These are phyloP conservation scores for Acaromyces ingoldii DNA, from an alignment of 1,284 basidiomycete genomes.

Conservation along the genomic window DNA sequence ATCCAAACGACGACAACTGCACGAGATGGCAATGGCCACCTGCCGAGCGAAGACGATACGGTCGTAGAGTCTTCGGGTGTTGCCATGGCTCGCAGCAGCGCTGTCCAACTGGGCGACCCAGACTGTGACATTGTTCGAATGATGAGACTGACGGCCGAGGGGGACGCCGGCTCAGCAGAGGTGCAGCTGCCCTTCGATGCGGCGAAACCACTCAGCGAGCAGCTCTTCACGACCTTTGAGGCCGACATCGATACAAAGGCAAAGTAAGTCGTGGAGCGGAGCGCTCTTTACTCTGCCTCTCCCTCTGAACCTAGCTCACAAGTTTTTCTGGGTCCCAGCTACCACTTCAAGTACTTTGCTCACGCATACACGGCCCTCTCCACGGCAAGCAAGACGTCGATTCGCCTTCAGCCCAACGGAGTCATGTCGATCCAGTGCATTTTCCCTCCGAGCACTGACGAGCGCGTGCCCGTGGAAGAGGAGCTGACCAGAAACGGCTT, in stretches of 20 bases:
- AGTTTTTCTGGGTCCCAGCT: background rate
- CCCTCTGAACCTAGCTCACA: background rate
- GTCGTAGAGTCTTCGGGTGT: too few relatives aligned
- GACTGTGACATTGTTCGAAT: background rate
- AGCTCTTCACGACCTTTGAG: background rate
- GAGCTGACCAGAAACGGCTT: too few relatives aligned
- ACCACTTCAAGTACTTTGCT: background rate
- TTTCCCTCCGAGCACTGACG: too few relatives aligned
- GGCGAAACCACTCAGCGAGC: too few relatives aligned
- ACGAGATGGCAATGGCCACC: background rate
- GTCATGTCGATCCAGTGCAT: slow-evolving; percentile 5
- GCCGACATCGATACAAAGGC: background rate
- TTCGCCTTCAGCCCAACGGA: background rate
- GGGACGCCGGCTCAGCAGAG: background rate
- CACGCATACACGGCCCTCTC: background rate
- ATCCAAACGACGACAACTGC: background rate
- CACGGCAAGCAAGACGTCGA: background rate
- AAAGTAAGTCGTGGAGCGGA: background rate
- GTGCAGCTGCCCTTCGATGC: too few relatives aligned
- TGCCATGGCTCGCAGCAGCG: background rate
- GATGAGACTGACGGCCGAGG: slow-evolving; percentile 1
- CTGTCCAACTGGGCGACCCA: background rate
- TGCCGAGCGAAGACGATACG: too few relatives aligned
- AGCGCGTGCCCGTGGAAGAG: too few relatives aligned
- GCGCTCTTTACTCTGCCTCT: background rate